Evolutionary conservation across 192 early-diverging fungal genomes (phyloP), one percentile per base, ranked within the genome.

Genomic region (Hyaloraphidium curvatum): DNA sequence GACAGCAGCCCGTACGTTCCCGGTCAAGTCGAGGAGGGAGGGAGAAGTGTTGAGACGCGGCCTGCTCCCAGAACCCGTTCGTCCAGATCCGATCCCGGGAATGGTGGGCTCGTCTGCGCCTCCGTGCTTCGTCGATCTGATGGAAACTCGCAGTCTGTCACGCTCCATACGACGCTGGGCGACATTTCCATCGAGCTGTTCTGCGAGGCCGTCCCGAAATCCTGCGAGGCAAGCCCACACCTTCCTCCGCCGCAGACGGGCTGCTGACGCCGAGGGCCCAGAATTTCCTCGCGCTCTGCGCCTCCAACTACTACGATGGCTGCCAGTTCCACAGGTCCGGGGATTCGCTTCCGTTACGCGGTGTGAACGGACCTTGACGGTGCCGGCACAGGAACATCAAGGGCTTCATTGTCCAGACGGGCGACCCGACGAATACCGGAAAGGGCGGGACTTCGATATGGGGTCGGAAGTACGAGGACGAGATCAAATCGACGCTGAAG

Each of bases 261-360:
- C n/a, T n/a, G n/a, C n/a, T n/a, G n/a, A n/a, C 43, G 14, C 43
- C 17, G 23, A 48, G 17, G 9, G 43, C 43, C 28, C 56, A 90
- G 79, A 97, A 97, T 71, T 97, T 97, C 71, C 63, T 97, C 33
- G 92, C 92, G 1, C 61, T 97, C n/a, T 93, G 91, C 50, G 92
- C 89, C 29, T 80, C 73, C 58, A 83, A 83, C 35, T 96, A 94
- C 64, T 96, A 96, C 64, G 83, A 94, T 65, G 74, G 76, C 51
- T 79, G 74, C 41, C 62, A 86, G 27, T 80, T 96, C 55, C 90
- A 93, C 58, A 68, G 79, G 54, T 69, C 69, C 2, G 39, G 41
- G 17, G 11, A 13, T 13, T 37, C 11, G 35, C 11, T 37, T 17
- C 17, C 35, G 11, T 37, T 17, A 37, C 35, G 11, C 11, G 35